A percentile compares a stretch with the other conserved stretches of the same genome.
phyloP scores from a whole-genome alignment of 257 asterid species.

The Nicotiana knightiana region DNA sequence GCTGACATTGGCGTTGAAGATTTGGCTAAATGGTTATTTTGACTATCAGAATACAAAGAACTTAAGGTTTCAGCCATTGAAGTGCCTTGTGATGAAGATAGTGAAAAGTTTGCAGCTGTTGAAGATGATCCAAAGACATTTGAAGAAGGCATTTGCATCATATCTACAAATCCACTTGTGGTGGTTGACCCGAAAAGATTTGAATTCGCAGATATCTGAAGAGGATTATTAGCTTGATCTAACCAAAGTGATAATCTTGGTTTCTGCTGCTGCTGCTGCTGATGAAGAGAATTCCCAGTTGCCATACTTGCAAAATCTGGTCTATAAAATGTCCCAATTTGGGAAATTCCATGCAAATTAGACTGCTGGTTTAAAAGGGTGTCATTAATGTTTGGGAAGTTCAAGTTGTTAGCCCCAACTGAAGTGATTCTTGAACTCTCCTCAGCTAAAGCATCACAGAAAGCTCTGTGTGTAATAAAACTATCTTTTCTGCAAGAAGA shows the following conservation, averaged over 20 bases:
- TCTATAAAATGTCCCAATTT: background rate
- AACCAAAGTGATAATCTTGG: constrained; percentile 66
- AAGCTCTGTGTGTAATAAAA: constrained; percentile 88
- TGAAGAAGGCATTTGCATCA: constrained; percentile 29
- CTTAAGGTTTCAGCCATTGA: constrained; percentile 36
- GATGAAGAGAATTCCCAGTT: constrained; percentile 15
- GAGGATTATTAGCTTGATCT: constrained; percentile 28
- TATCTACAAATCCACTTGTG: constrained; percentile 23
- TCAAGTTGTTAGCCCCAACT: constrained; percentile 32
- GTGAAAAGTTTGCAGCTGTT: constrained; percentile 31
- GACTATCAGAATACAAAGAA: constrained; percentile 35
- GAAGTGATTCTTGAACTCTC: constrained; percentile 57
- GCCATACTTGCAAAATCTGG: constrained; percentile 22
- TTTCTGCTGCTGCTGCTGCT: constrained; percentile 31
- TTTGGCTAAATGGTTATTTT: constrained; percentile 10
- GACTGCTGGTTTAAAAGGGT: constrained; percentile 17
- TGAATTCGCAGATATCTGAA: constrained; percentile 22
- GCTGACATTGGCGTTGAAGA: constrained; percentile 59
- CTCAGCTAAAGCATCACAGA: constrained; percentile 80
- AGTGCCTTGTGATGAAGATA: constrained; percentile 18
- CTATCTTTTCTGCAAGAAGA: constrained; percentile 60
- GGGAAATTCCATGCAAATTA: constrained; percentile 16
- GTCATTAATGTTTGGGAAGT: constrained; percentile 22
- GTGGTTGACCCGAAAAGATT: constrained; percentile 6
- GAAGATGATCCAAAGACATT: constrained; percentile 18